A percentile compares a stretch with the other conserved stretches of the same genome.
phyloP scores from a whole-genome alignment of 139 green algal species.

The Pleodorina starrii region DNA sequence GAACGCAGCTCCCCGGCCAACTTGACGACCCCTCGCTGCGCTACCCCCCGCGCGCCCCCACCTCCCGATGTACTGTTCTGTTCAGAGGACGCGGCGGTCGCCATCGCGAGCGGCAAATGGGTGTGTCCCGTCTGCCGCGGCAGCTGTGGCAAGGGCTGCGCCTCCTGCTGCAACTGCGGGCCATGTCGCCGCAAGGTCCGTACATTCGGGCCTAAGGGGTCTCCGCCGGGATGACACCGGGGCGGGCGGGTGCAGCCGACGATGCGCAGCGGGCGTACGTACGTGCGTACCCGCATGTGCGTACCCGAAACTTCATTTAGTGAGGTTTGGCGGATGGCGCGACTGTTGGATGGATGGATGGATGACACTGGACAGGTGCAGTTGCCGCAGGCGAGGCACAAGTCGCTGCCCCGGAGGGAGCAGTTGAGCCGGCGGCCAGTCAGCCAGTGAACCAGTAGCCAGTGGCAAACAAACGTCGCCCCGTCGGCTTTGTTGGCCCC shows the following conservation, averaged over 20 bases:
- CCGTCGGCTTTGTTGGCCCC: too few relatives aligned
- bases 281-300: background rate
- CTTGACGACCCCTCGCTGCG: too few relatives aligned
- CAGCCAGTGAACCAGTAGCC: too few relatives aligned
- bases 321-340: too few relatives aligned
- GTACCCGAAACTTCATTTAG: background rate
- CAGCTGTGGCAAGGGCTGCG: constrained; percentile 81
- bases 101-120: constrained; percentile 72
- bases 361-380: background rate
- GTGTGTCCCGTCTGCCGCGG: constrained; percentile 84
- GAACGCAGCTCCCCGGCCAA: too few relatives aligned
- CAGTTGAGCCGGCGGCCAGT: too few relatives aligned
- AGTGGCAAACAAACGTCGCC: too few relatives aligned
- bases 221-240: background rate
- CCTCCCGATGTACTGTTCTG: too few relatives aligned
- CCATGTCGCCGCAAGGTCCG: constrained; percentile 85
- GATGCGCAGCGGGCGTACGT: background rate
- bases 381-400: too few relatives aligned
- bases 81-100: constrained; percentile 72
- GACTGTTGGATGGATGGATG: background rate
- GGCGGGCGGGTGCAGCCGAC: background rate
- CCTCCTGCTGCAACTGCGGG: constrained; percentile 88
- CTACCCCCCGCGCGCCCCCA: too few relatives aligned
- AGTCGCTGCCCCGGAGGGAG: too few relatives aligned
- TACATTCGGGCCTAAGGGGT: background rate